Base-by-base conservation (phyloP, 2,329 filamentous ascomycete genomes). In the Didymella arachidicola region DNA sequence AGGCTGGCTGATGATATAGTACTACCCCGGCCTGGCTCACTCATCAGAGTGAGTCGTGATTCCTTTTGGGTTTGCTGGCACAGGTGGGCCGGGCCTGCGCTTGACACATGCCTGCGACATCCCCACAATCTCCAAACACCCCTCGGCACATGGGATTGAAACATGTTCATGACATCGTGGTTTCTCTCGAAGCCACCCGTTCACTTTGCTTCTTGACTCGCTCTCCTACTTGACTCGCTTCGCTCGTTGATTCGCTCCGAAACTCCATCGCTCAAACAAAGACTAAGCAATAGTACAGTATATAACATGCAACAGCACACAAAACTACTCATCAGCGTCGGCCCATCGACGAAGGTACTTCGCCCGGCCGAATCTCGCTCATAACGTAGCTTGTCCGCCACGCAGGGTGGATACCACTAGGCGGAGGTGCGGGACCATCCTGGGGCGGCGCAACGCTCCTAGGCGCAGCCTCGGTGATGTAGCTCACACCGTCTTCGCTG, bases 401-500 rank as follows among this genome's bases (percentile, higher is more conserved):
- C 34, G 75, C 75, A 29, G 75, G 75, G 63, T 77, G 75, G 11
- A 77, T 70, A 52, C 75, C 74, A 47, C 71, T 74, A 2, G 72
- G 60, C 1, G 70, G 69, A 14, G 67, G 54, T 19, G 62, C 53
- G 12, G 46, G 29, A 5, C 7, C 46, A 29, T 60, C 67, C 38
- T 64, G 60, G 10, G 67, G 68, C 1, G 63, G 55, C 1, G 62
- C 65, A 1, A 64, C 62, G n/a, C 59, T 66, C 26, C 73, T 29
- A 8, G 72, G 87, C 55, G 83, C 83, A 0, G 87, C 88, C 64
- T 91, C 87, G 5, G 92, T 81, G 14, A 91, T 85, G 71, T 93
- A 93, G 27, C 84, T 83, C 5, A 92, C 84, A 0, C 90, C 90
- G 66, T 93, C 88, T 10, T 94, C 90, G 0, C 89, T 91, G 4